Conservation (phyloP, 495 filamentous ascomycete genomes). For the Stereocaulon alpinum region DNA sequence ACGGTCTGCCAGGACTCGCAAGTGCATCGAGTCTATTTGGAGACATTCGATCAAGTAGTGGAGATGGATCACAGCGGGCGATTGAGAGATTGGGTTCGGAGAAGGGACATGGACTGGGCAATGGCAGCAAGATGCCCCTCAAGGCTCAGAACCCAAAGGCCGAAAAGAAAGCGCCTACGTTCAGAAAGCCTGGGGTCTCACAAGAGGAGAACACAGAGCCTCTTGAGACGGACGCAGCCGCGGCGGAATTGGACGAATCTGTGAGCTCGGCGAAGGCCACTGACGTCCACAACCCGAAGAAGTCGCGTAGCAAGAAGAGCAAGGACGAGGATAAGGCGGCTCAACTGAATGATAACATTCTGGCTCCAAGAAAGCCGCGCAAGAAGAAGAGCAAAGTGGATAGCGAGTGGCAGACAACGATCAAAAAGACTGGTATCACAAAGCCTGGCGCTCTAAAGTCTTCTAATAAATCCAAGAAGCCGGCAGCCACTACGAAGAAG, state of each 20-base stretch:
- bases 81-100: background rate
- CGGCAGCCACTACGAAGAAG: background rate
- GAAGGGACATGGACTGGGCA: background rate
- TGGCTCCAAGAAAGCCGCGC: slow-evolving; percentile 10
- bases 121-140: background rate
- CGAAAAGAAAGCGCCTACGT: background rate
- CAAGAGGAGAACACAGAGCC: background rate
- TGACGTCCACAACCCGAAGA: slow-evolving; percentile 10
- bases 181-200: background rate
- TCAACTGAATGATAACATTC: background rate
- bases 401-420: slow-evolving; percentile 14
- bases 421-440: slow-evolving; percentile 17
- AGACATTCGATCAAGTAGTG: slow-evolving; percentile 4
- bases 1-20: slow-evolving; percentile 29
- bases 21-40: slow-evolving; percentile 32
- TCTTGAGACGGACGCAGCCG: background rate
- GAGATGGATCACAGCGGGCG: background rate
- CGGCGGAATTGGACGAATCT: background rate
- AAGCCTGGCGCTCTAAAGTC: slow-evolving; percentile 10
- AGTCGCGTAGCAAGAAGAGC: slow-evolving; percentile 12
- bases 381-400: slow-evolving; percentile 14
- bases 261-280: background rate
- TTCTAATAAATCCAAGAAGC: slow-evolving; percentile 1
- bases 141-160: slow-evolving; percentile 8
- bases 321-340: background rate